Evolutionary conservation across 2,329 filamentous ascomycete species (phyloP), one percentile per base, ranked within the genome.

Genomic region (Fusarium sp.): DNA sequence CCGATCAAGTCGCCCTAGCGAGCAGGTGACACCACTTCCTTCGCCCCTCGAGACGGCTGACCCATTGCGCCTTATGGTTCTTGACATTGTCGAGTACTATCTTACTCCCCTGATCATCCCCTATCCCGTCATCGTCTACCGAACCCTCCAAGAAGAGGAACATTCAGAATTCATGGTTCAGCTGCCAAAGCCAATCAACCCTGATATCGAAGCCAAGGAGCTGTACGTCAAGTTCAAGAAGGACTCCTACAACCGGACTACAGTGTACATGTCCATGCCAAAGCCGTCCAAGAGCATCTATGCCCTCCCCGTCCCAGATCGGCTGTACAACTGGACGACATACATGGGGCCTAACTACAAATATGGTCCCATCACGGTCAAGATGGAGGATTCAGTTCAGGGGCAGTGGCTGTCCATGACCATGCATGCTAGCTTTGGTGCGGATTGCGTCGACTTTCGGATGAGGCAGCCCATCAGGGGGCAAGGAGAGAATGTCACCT

Each of bases 371-470:
- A 52, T 52, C 10, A 20, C 27, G 16, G 6, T 31, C 3, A 31
- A 31, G 24, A 18, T 31, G 18, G 67, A 68, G 29, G 48, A 69
- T 16, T 68, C 65, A n/a, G 29, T 68, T 0, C 10, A 68, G 41
- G 65, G 67, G 16, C 56, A 31, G 31, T 41, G 59, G 39, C 9
- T 69, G 18, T 65, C 67, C 24, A 54, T 20, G 48, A 5, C 10
- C 1, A 52, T 52, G 48, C 48, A 52, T 52, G 6, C 11, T 10
- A 14, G 24, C 24, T 31, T 52, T 52, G 18, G 48, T 29, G 14
- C 1, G 27, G 48, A 31, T 13, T n/a, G 9, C 18, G 48, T n/a
- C 11, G 10, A n/a, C 18, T 52, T 18, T n/a, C 24, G 48, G 10
- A 31, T 52, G 48, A 14, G 3, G 27, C 6, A 20, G 27, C 29